A percentile compares a stretch with the other conserved stretches of the same genome.
These are phyloP conservation scores for Santalum album DNA, from an alignment of 164 flowering plant genomes.

Conservation along the genomic window DNA sequence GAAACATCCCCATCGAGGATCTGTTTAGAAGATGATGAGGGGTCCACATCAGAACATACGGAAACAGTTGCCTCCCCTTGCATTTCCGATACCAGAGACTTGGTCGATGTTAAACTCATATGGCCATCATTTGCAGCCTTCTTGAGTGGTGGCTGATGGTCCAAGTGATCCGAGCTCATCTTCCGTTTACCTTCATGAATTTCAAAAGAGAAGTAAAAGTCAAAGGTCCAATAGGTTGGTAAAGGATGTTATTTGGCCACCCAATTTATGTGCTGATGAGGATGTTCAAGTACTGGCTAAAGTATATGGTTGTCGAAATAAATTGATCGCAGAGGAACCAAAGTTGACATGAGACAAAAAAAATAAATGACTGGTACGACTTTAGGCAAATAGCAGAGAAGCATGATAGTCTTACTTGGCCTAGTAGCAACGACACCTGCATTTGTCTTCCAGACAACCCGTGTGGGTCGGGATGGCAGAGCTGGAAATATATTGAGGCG, in stretches of 20 bases:
- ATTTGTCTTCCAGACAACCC: slow-evolving; percentile 38
- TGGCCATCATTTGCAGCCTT: not conserved
- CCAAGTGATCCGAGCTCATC: not conserved
- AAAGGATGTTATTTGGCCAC: too few species aligned
- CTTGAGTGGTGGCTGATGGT: not conserved
- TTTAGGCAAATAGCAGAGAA: not conserved
- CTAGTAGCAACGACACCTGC: slow-evolving; percentile 27
- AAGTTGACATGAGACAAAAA: too few species aligned
- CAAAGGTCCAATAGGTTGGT: too few species aligned
- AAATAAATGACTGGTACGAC: not conserved
- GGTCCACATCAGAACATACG: not conserved
- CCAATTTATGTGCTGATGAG: too few species aligned
- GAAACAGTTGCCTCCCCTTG: not conserved
- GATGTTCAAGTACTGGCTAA: too few species aligned
- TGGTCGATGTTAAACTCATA: not conserved
- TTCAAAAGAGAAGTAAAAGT: not conserved
- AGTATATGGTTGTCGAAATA: too few species aligned
- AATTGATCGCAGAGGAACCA: too few species aligned
- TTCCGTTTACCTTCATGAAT: not conserved
- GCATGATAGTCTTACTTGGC: slow-evolving; percentile 49
- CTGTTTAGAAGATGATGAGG: not conserved
- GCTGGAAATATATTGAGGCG: slow-evolving; percentile 50
- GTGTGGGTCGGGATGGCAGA: slow-evolving; percentile 43
- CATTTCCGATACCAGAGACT: not conserved
- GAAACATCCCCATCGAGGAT: not conserved